Evolutionary conservation across 768 basidiomycete species (phyloP).

Genomic region (Psilocybe subaeruginosa): DNA sequence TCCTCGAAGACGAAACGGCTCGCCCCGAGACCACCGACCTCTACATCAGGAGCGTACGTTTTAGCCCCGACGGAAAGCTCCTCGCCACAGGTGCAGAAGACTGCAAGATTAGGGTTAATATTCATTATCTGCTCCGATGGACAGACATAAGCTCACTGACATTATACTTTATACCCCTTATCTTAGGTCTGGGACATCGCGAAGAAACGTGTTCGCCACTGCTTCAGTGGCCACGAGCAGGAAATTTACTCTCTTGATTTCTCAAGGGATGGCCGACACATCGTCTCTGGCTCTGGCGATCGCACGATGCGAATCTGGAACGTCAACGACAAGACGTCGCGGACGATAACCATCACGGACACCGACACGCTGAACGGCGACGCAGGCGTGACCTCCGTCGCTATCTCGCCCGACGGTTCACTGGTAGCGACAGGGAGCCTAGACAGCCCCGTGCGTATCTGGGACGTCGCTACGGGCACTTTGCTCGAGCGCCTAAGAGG

Average conservation of each 20-base stretch:
- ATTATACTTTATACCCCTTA: background rate
- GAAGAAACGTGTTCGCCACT: slow-evolving; percentile 67
- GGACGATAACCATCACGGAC: slow-evolving; percentile 46
- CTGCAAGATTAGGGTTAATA: slow-evolving; percentile 80
- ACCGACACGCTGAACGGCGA: slow-evolving; percentile 47
- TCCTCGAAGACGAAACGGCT: slow-evolving; percentile 77
- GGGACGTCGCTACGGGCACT: slow-evolving; percentile 70
- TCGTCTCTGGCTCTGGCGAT: slow-evolving; percentile 89
- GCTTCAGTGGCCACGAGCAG: slow-evolving; percentile 84
- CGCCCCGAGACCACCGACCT: slow-evolving; percentile 72
- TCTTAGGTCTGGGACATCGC: slow-evolving; percentile 88
- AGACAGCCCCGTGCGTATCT: slow-evolving; percentile 79
- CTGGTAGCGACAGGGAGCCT: slow-evolving; percentile 70
- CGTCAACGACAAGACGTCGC: slow-evolving; percentile 34
- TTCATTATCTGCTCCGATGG: background rate
- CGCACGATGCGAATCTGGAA: slow-evolving; percentile 53
- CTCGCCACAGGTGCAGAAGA: slow-evolving; percentile 97
- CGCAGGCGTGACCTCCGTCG: slow-evolving; percentile 78
- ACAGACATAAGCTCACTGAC: slow-evolving; percentile 1
- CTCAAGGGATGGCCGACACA: slow-evolving; percentile 78
- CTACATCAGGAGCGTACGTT: slow-evolving; percentile 92
- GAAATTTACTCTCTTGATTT: slow-evolving; percentile 96
- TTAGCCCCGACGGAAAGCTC: slow-evolving; percentile 91
- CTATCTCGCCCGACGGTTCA: slow-evolving; percentile 75
- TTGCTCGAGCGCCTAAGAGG: slow-evolving; percentile 79